phyloP scores from a whole-genome alignment of 352 stramenopile genomes.

The Phytophthora hybrid region DNA sequence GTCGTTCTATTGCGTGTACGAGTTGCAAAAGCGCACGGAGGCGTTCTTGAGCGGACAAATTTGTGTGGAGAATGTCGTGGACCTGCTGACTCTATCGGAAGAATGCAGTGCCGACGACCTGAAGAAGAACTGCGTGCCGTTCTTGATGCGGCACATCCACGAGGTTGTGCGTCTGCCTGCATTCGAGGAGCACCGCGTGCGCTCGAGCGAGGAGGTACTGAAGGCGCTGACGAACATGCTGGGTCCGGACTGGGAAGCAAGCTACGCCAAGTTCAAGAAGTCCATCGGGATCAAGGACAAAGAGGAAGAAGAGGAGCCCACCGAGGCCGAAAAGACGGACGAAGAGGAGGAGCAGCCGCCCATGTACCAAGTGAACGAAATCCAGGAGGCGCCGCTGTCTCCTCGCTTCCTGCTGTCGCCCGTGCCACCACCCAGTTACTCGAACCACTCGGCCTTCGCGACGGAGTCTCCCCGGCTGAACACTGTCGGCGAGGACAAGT shows the following conservation, averaged over 20 bases:
- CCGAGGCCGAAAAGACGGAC: slow-evolving; percentile 35
- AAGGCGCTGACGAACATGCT: slow-evolving; percentile 85
- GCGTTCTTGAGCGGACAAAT: slow-evolving; percentile 85
- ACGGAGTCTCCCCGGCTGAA: slow-evolving; percentile 56
- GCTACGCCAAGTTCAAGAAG: slow-evolving; percentile 77
- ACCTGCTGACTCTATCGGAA: slow-evolving; percentile 77
- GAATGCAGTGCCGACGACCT: slow-evolving; percentile 83
- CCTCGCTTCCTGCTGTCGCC: slow-evolving; percentile 58
- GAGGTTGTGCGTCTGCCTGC: slow-evolving; percentile 81
- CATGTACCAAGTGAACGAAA: slow-evolving; percentile 46
- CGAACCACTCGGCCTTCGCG: slow-evolving; percentile 51
- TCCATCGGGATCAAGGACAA: slow-evolving; percentile 44
- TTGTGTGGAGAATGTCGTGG: slow-evolving; percentile 81
- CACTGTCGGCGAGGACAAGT: slow-evolving; percentile 49
- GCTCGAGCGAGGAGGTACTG: slow-evolving; percentile 84
- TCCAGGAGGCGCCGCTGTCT: slow-evolving; percentile 59
- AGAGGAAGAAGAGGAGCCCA: slow-evolving; percentile 36
- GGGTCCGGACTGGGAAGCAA: slow-evolving; percentile 78
- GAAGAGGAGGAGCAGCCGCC: slow-evolving; percentile 27
- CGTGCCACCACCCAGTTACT: slow-evolving; percentile 51
- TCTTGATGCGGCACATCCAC: slow-evolving; percentile 89
- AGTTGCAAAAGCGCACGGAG: slow-evolving; percentile 88
- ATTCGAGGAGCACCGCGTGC: slow-evolving; percentile 80
- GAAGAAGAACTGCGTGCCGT: slow-evolving; percentile 89
- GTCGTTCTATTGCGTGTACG: slow-evolving; percentile 85